Conservation (phyloP, 441 rosid genomes). For the Pelargonium fulgidum region DNA sequence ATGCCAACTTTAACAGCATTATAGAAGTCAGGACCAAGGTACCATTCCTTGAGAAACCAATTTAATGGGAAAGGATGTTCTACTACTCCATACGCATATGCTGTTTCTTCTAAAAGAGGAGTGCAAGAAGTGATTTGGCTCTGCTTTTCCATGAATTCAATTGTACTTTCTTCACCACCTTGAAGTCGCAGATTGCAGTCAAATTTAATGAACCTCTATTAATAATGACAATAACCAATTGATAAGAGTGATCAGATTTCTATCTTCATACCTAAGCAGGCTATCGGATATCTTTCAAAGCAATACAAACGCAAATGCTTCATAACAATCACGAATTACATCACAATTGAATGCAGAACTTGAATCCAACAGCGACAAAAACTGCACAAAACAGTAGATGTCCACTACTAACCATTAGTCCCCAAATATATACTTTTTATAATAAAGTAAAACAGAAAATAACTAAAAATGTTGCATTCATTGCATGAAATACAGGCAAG, state of each 20-base stretch:
- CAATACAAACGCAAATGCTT: conserved; percentile 96
- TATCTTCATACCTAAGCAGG: conserved; percentile 67
- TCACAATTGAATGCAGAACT: conserved; percentile 87
- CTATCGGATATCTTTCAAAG: conserved; percentile 94
- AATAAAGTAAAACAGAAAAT: background rate
- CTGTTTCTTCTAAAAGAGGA: conserved; percentile 71
- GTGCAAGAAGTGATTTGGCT: conserved; percentile 49
- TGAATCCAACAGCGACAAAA: conserved; percentile 80
- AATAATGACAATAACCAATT: background rate
- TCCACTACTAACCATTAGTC: conserved; percentile 17
- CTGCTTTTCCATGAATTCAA: conserved; percentile 86
- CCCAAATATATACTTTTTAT: background rate
- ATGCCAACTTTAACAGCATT: conserved; percentile 92
- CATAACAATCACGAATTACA: conserved; percentile 90
- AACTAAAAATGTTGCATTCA: background rate
- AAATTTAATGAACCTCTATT: too few relatives aligned
- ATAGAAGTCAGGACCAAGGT: conserved; percentile 80
- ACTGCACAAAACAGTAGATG: conserved; percentile 40
- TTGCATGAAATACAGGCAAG: background rate
- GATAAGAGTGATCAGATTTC: background rate
- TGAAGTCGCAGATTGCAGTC: conserved; percentile 15
- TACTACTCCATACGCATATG: conserved; percentile 71
- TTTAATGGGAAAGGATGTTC: conserved; percentile 91
- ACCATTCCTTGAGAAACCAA: conserved; percentile 65
- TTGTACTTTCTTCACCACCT: conserved; percentile 91